Base-by-base conservation (phyloP, 2,329 filamentous ascomycete genomes). In the Orbilia quercus region DNA sequence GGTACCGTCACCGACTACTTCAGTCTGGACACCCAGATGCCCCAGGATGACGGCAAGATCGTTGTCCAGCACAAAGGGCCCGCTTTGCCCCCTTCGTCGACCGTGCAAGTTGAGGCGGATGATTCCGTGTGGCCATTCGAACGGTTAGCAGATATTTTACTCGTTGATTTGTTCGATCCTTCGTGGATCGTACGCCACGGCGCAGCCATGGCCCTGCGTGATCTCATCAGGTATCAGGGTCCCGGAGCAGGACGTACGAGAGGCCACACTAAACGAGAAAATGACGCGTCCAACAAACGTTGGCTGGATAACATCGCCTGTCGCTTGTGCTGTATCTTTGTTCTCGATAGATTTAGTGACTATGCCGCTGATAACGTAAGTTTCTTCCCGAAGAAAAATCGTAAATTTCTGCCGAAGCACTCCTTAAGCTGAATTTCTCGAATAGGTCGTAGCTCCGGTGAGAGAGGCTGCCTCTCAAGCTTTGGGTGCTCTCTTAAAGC, bases 301-400 rank as follows among this genome's bases (percentile, higher is more conserved):
- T 99, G 92, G 92, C 86, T 99, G 18, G 91, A 98, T 79, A 94
- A 99, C 79, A 85, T 99, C 57, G 92, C 93, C n/a, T 97, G 93
- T 78, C 90, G 95, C 23, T 86, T 99, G 53, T 94, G 93, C 80
- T 96, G 91, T 79, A 93, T 99, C 58, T 89, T 99, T 78, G 97
- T 99, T 89, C 88, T 99, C 14, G 95, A 99, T 82, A 89, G 93
- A 59, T 99, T 99, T 79, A 96, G 93, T 65, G 95, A 99, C 79
- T 99, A 97, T 82, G 95, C 96, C 70, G 96, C 93, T 3, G 95
- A 99, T 80, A 99, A 92, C 59, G 77, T 78, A 75, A 47, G 76
- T 36, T 23, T 58, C 18, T 25, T 28, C 42, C 31, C 25, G 6
- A 12, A 34, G 16, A 51, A 18, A 51, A 11, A 14, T 40, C n/a